Evolutionary conservation across 1,284 basidiomycete species (phyloP).

Genomic region (Puccinia novopanici): DNA sequence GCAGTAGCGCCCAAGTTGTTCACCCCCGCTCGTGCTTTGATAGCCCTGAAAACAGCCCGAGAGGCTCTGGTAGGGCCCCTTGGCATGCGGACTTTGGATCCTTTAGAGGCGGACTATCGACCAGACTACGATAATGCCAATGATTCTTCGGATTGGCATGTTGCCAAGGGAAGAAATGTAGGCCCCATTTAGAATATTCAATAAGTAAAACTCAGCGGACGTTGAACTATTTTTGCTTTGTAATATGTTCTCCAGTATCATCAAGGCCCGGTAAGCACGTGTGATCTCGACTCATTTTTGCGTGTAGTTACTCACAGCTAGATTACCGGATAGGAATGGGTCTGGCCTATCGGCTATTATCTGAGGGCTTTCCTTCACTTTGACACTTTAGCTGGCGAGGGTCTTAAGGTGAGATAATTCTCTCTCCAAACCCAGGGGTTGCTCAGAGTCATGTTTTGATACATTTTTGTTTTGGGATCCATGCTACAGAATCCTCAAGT

Average conservation of each 20-base stretch:
- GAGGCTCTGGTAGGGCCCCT: constrained; percentile 75
- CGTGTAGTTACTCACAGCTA: not conserved
- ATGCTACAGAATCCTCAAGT: constrained; percentile 66
- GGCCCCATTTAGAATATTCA: not conserved
- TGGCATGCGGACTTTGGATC: constrained; percentile 91
- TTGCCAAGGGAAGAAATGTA: constrained; percentile 83
- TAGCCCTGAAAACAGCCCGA: constrained; percentile 75
- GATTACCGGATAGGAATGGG: constrained; percentile 66
- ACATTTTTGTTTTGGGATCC: not conserved
- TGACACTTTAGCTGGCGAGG: constrained; percentile 68
- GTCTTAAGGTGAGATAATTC: constrained; percentile 65
- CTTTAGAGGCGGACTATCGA: constrained; percentile 76
- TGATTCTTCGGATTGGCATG: constrained; percentile 74
- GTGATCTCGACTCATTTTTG: not conserved
- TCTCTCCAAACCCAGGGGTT: not conserved
- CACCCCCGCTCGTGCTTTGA: constrained; percentile 74
- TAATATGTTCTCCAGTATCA: constrained; percentile 59
- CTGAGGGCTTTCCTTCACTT: constrained; percentile 86
- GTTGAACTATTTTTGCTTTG: not conserved
- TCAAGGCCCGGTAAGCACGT: constrained; percentile 60
- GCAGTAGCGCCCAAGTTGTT: constrained; percentile 94
- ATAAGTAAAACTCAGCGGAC: not conserved
- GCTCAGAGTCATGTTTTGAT: not conserved
- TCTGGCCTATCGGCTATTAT: constrained; percentile 72
- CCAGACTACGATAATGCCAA: constrained; percentile 88